Percentiles rank a stretch among this genome's conserved stretches.
Conservation (phyloP, 202 grass and related monocot species). For the Tripidium arundinaceum region DNA sequence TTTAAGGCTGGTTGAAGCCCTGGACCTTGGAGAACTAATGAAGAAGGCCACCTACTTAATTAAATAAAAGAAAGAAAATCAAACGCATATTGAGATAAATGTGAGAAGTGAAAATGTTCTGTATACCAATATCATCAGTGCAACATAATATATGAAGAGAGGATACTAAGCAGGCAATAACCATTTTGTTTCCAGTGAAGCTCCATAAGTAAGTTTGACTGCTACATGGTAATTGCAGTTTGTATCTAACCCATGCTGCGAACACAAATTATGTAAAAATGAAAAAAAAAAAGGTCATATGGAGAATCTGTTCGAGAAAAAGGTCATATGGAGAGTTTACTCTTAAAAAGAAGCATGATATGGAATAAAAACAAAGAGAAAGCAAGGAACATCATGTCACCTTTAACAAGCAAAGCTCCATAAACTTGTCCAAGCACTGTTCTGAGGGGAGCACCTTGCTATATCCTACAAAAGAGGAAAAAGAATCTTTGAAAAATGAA, state of each 20-base stretch:
- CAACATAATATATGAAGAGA: constrained; percentile 4
- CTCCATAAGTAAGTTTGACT: constrained; percentile 45
- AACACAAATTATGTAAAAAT: constrained; percentile 25
- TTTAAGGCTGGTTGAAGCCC: constrained; percentile 64
- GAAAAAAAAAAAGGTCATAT: not conserved
- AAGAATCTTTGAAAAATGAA: constrained; percentile 13
- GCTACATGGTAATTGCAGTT: constrained; percentile 47
- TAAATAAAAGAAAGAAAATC: constrained; percentile 15
- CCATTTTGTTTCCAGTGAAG: constrained; percentile 57
- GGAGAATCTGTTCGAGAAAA: not conserved
- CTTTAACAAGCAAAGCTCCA: constrained; percentile 69
- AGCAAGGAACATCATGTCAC: constrained; percentile 28
- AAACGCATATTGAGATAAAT: constrained; percentile 14
- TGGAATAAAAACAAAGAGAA: constrained; percentile 12
- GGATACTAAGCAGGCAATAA: constrained; percentile 15
- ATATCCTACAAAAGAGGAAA: constrained; percentile 44
- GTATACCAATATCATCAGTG: constrained; percentile 11
- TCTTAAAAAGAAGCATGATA: constrained; percentile 26
- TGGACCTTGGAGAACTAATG: constrained; percentile 71
- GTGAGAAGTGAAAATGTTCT: not conserved
- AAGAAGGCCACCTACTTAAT: constrained; percentile 63
- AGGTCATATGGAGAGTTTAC: not conserved
- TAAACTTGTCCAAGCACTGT: constrained; percentile 54
- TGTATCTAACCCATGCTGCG: constrained; percentile 67
- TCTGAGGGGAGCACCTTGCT: constrained; percentile 56